A percentile compares a stretch with the other conserved stretches of the same genome.
phyloP scores from a whole-genome alignment of 345 rosid genomes.

The Pelargonium nanum region DNA sequence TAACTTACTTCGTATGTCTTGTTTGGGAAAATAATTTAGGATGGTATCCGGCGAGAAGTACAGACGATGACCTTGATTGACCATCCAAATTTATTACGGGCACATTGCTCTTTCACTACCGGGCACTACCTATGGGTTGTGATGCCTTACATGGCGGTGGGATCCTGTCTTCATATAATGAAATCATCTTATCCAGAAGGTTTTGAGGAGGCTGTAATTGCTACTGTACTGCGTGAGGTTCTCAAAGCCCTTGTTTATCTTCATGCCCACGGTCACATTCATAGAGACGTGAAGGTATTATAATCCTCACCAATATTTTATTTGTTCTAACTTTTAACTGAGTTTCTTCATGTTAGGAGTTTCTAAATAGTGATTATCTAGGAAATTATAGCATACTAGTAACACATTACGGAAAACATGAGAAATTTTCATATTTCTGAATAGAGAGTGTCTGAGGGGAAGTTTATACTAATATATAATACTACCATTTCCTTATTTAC shows the following conservation, averaged over 20 bases:
- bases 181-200: constrained; percentile 76
- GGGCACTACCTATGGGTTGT: constrained; percentile 92
- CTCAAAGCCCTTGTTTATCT: constrained; percentile 94
- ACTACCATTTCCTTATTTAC: too few relatives aligned
- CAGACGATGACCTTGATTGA: constrained; percentile 85
- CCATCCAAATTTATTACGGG: constrained; percentile 82
- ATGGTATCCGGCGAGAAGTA: constrained; percentile 93
- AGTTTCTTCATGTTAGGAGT: too few relatives aligned
- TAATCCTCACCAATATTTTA: not conserved
- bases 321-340: not conserved
- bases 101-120: constrained; percentile 84
- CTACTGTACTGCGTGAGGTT: constrained; percentile 74
- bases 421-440: too few relatives aligned
- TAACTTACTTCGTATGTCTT: not conserved
- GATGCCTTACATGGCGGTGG: constrained; percentile 99
- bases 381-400: not conserved
- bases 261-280: constrained; percentile 90
- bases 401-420: not conserved
- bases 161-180: constrained; percentile 95
- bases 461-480: too few relatives aligned
- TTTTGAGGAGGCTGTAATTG: constrained; percentile 94
- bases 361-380: too few relatives aligned
- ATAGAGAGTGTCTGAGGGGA: too few relatives aligned
- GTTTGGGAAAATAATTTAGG: constrained; percentile 38
- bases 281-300: constrained; percentile 93